Base-by-base conservation (phyloP, 169 alveolate species). In the Babesia bovis region DNA sequence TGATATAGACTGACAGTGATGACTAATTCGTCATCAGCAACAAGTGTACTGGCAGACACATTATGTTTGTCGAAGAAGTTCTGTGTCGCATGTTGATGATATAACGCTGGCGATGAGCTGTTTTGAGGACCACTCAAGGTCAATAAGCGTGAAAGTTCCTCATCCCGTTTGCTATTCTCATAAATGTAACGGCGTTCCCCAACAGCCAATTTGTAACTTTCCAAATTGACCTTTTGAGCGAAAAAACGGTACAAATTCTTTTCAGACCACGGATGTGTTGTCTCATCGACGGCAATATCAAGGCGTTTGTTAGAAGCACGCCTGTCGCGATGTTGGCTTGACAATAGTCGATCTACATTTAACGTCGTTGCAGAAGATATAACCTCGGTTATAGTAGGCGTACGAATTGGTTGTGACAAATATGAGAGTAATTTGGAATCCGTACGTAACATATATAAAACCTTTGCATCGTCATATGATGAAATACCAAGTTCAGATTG, bases 1-100 rank as follows among this genome's bases (percentile, higher is more conserved):
- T 91, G 95, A 52, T 87, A 91, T 57, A 91, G 83, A 28, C 90
- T 85, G 30, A 91, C 84, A 4, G 84, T 81, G 32, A 81, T 15
- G 6, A 81, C 70, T 9, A 47, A 3, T 65, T 81, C 88, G 44
- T 66, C 72, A 1, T 83, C 84, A n/a, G 82, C 71, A 19, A 70
- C 83, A 3, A 81, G 30, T 15, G 61, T 41, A 19, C 36, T n/a
- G 13, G 28, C 49, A 19, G 75, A 17, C 13, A 30, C 47, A 33
- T 36, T 35, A n/a, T 65, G 19, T 12, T 66, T 51, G 35, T 61
- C 63, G 25, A 75, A 30, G 60, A 58, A 67, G 36, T 44, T 32
- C 23, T 68, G 60, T n/a, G 82, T 59, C 58, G 61, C 75, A 33
- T 50, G 59, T 10, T 35, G 60, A 50, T 78, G 86, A 26, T 44